Evolutionary conservation across 805 yeast species (phyloP).

Genomic region (Groenewaldozyma tartarivorans): DNA sequence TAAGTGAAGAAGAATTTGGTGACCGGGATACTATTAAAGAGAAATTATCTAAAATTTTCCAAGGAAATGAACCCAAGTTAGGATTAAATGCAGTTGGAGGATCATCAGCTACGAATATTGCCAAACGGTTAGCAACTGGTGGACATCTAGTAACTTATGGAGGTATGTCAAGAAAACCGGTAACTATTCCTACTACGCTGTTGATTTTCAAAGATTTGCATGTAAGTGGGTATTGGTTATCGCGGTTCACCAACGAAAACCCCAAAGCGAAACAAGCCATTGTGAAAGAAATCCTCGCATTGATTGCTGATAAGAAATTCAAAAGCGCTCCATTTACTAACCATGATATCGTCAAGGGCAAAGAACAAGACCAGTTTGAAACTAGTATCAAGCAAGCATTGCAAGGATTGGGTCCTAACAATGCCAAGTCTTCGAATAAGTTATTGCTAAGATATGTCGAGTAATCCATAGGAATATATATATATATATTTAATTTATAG

Average conservation of each 20-base stretch:
- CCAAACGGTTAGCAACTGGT: slow-evolving; percentile 59
- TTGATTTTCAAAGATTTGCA: slow-evolving; percentile 84
- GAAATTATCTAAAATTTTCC: slow-evolving; percentile 29
- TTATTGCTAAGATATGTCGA: background rate
- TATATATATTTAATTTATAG: too few relatives aligned
- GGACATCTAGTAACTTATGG: slow-evolving; percentile 85
- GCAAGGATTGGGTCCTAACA: background rate
- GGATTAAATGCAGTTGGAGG: slow-evolving; percentile 96
- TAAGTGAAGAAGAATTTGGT: slow-evolving; percentile 77
- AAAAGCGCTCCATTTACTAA: background rate
- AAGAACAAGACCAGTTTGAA: too few relatives aligned
- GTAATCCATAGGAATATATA: background rate
- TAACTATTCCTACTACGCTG: slow-evolving; percentile 77
- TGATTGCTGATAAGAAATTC: slow-evolving; percentile 43
- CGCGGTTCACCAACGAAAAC: slow-evolving; percentile 49
- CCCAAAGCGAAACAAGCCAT: slow-evolving; percentile 52
- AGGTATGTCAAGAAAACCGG: slow-evolving; percentile 96
- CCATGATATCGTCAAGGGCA: background rate
- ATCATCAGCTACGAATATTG: slow-evolving; percentile 66
- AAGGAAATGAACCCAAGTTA: slow-evolving; percentile 52
- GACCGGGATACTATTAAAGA: slow-evolving; percentile 50
- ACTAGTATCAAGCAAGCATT: background rate
- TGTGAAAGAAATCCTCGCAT: slow-evolving; percentile 44
- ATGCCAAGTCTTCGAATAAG: background rate
- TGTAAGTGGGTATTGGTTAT: slow-evolving; percentile 89